A percentile compares a stretch with the other conserved stretches of the same genome.
Evolutionary conservation across 306 rosid species (phyloP).

Genomic region (Begonia peltatifolia): DNA sequence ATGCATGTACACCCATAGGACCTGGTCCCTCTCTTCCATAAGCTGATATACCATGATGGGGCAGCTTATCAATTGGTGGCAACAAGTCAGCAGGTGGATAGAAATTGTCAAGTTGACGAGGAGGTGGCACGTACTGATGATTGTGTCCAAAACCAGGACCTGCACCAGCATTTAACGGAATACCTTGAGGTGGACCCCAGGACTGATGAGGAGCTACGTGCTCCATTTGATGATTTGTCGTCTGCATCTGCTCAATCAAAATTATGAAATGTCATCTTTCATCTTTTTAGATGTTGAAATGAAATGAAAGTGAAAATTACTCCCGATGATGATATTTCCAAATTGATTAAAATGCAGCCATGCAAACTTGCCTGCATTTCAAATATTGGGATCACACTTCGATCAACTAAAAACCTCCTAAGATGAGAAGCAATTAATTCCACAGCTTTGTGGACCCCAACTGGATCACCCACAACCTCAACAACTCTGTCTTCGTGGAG

Average conservation of each 20-base stretch:
- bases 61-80: conserved; percentile 71
- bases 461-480: conserved; percentile 77
- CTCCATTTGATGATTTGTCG: conserved; percentile 48
- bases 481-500: conserved; percentile 96
- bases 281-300: background rate
- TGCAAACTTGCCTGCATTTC: conserved; percentile 64
- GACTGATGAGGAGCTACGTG: conserved; percentile 72
- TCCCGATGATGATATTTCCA: no score
- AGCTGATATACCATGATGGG: conserved; percentile 94
- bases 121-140: conserved; percentile 80
- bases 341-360: background rate
- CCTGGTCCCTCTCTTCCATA: conserved; percentile 83
- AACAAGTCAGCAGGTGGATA: conserved; percentile 66
- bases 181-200: conserved; percentile 89
- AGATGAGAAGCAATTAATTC: conserved; percentile 88
- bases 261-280: background rate
- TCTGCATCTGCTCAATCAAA: conserved; percentile 54
- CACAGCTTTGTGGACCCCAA: conserved; percentile 75
- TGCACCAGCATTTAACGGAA: conserved; percentile 63
- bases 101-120: conserved; percentile 63
- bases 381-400: conserved; percentile 66
- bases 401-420: conserved; percentile 89
- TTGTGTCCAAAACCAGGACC: conserved; percentile 78
- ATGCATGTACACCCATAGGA: conserved; percentile 46
- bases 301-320: no score